phyloP scores from a whole-genome alignment of 2,329 filamentous ascomycete genomes.

The Stagonosporopsis rhizophila region DNA sequence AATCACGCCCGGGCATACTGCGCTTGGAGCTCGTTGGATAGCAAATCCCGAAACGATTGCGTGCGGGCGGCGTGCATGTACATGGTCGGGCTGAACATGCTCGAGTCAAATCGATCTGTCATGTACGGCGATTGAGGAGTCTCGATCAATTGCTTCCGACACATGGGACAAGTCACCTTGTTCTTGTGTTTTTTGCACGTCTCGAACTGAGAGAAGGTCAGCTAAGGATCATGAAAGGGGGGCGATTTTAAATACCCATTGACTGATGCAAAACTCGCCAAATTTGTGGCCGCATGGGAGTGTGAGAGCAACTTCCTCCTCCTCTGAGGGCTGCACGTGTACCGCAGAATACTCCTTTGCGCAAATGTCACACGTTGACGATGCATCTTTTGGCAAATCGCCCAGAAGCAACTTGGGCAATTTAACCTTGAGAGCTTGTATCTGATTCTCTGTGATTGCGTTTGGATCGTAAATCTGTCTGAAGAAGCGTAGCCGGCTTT shows the following conservation, averaged over 20 bases:
- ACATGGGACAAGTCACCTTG: conserved; percentile 49
- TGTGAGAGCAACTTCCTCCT: conserved; percentile 44
- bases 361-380: conserved; percentile 45
- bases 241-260: conserved; percentile 36
- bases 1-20: conserved; percentile 19
- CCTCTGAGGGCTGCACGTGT: conserved; percentile 37
- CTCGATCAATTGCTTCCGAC: conserved; percentile 43
- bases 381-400: conserved; percentile 36
- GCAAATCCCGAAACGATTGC: conserved; percentile 26
- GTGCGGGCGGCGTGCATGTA: conserved; percentile 13
- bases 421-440: conserved; percentile 40
- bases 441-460: conserved; percentile 32
- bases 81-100: neutral
- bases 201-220: conserved; percentile 32
- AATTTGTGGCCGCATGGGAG: conserved; percentile 47
- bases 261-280: conserved; percentile 46
- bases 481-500: conserved; percentile 25
- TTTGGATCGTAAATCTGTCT: conserved; percentile 32
- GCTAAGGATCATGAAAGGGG: neutral
- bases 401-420: conserved; percentile 34
- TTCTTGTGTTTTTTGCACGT: conserved; percentile 47
- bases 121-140: conserved; percentile 20
- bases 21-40: conserved; percentile 27
- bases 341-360: conserved; percentile 44
- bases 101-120: conserved; percentile 17